phyloP scores from a whole-genome alignment of 345 rosid species.

The Eucalyptus urophylla region DNA sequence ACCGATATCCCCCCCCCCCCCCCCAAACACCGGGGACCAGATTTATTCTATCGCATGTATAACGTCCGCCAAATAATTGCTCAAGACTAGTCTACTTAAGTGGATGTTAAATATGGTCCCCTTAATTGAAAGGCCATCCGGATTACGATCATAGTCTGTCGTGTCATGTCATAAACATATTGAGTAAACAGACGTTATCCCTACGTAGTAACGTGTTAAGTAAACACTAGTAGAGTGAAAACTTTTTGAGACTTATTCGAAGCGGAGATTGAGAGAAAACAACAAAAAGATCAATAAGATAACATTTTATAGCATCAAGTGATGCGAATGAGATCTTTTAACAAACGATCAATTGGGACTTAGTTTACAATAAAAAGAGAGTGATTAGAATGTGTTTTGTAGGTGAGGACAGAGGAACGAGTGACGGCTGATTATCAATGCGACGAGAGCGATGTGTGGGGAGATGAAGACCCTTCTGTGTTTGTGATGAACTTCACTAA shows the following conservation, averaged over 20 bases:
- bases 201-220: too few relatives aligned
- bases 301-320: neutral
- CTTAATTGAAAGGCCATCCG: neutral
- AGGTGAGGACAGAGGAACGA: conserved; percentile 37
- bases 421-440: conserved; percentile 29
- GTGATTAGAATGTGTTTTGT: neutral
- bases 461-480: conserved; percentile 37
- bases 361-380: too few relatives aligned
- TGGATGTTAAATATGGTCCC: neutral
- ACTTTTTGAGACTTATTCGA: neutral
- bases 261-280: neutral
- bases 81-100: neutral
- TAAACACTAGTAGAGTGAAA: neutral
- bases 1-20: accelerated
- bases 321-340: neutral
- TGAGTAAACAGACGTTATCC: too few relatives aligned
- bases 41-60: neutral
- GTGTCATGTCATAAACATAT: too few relatives aligned
- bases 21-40: neutral
- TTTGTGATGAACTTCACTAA: conserved; percentile 12
- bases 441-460: conserved; percentile 13
- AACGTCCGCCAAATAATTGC: neutral
- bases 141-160: too few relatives aligned
- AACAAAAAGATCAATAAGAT: neutral
- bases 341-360: too few relatives aligned